Base-by-base conservation (phyloP, 2,329 filamentous ascomycete species). In the Venturia aucupariae region DNA sequence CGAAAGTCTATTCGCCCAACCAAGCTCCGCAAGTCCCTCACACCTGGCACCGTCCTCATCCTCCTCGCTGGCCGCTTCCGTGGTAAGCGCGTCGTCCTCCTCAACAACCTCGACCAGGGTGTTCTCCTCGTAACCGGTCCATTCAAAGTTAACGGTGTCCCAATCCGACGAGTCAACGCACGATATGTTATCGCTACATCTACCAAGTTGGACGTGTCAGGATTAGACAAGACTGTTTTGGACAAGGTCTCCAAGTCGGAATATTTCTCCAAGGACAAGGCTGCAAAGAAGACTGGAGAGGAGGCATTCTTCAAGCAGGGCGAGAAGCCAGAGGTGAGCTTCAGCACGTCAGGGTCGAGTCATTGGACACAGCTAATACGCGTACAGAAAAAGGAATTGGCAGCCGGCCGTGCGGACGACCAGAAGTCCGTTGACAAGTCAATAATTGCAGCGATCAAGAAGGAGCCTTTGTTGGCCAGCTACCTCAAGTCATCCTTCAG, bases 131-230 rank as follows among this genome's bases (percentile, higher is more conserved):
- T 99, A 76, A 99, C 94, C 78, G 94, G 94, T 75, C 94, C 94
- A 79, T 99, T 97, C 90, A 99, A 97, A 89, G 89, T 99, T 84
- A 99, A 99, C 85, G 94, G 94, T 81, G 94, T 99, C 71, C 94
- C 94, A 73, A 89, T 99, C 77, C 89, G 94, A 82, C 87, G 84
- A 80, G 90, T 95, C 79, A 95, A 95, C 84, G 84, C 90, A 78
- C 88, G 90, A 81, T 95, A 94, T 82, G 90, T 95, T 78, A 95
- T 95, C 79, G 90, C 90, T 77, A 95, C 90, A 75, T 91, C 88
- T 75, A 87, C 88, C 78, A 90, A 88, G 81, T 85, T 96, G 76
- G 88, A 93, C 78, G 80, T 99, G 75, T 82, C 84, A 71, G 90
- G 91, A 76, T 82, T 99, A 74, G 93, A 97, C 81, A 75, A 78